Conservation (phyloP, 2,329 filamentous ascomycete species). For the Myotisia sp. region DNA sequence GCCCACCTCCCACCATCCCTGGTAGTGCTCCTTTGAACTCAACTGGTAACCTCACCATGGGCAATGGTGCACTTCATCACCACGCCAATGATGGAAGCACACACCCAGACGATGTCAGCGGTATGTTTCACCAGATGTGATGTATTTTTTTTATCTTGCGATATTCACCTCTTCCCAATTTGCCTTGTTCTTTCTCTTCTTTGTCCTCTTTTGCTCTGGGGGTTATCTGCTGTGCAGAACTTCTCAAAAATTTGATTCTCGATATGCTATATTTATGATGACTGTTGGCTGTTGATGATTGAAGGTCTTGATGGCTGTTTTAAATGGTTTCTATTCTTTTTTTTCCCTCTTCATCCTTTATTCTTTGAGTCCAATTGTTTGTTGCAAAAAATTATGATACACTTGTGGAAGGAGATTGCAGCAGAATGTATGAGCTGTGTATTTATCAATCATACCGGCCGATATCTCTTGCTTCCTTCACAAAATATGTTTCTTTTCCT, state of each 20-base stretch:
- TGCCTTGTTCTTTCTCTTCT: slow-evolving; percentile 15
- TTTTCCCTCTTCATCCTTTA: too few relatives aligned
- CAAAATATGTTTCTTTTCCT: slow-evolving; percentile 12
- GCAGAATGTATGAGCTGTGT: slow-evolving; percentile 7
- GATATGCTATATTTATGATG: slow-evolving; percentile 11
- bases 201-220: slow-evolving; percentile 18
- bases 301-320: neutral
- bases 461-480: slow-evolving; percentile 8
- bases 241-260: slow-evolving; percentile 10
- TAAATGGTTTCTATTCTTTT: too few relatives aligned
- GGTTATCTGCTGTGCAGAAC: slow-evolving; percentile 6
- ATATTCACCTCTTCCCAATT: slow-evolving; percentile 17
- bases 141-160: slow-evolving; percentile 15
- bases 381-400: too few relatives aligned
- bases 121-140: slow-evolving; percentile 98
- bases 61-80: slow-evolving; percentile 59
- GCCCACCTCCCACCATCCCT: slow-evolving; percentile 46
- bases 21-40: slow-evolving; percentile 23
- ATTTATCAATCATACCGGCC: slow-evolving; percentile 9
- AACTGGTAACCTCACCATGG: slow-evolving; percentile 53
- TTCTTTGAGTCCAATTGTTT: too few relatives aligned
- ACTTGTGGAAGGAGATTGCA: too few relatives aligned
- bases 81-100: slow-evolving; percentile 52
- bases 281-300: slow-evolving; percentile 17
- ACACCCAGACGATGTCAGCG: slow-evolving; percentile 66